These are phyloP conservation scores for Astraeus odoratus DNA, from an alignment of 768 basidiomycete species.

Conservation along the genomic window DNA sequence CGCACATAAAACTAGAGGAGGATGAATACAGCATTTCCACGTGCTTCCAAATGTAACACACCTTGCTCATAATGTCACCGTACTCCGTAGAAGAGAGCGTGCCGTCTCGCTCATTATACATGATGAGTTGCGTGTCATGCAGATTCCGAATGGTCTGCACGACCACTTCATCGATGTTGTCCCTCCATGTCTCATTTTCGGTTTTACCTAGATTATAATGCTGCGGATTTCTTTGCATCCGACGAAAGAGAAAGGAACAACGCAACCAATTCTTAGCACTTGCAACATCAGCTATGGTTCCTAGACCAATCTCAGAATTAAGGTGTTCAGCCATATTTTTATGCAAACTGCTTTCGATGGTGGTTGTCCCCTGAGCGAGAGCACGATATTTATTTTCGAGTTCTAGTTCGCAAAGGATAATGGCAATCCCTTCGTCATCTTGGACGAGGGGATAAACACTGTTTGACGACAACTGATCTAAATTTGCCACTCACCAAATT, in stretches of 20 bases:
- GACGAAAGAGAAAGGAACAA: slow-evolving; percentile 79
- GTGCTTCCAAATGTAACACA: slow-evolving; percentile 20
- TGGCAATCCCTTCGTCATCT: slow-evolving; percentile 80
- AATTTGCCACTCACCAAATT: slow-evolving; percentile 74
- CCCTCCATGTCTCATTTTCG: slow-evolving; percentile 57
- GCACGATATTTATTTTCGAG: slow-evolving; percentile 66
- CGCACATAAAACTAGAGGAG: slow-evolving; percentile 62
- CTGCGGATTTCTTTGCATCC: slow-evolving; percentile 77
- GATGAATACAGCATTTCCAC: slow-evolving; percentile 2
- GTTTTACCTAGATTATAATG: slow-evolving; percentile 64
- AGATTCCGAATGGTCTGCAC: slow-evolving; percentile 55
- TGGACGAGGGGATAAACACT: slow-evolving; percentile 1
- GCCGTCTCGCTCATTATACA: slow-evolving; percentile 34
- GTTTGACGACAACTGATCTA: too few relatives aligned
- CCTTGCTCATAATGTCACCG: slow-evolving; percentile 87
- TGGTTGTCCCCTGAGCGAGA: slow-evolving; percentile 62
- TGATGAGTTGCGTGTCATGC: slow-evolving; percentile 53
- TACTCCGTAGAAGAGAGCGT: slow-evolving; percentile 61
- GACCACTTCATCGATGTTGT: slow-evolving; percentile 68
- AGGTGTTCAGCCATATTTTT: slow-evolving; percentile 81
- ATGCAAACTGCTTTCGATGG: slow-evolving; percentile 84
- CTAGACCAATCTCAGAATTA: slow-evolving; percentile 87
- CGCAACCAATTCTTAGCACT: slow-evolving; percentile 80
- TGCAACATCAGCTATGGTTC: slow-evolving; percentile 65
- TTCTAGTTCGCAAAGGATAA: slow-evolving; percentile 74